These are phyloP conservation scores for Trypanosomatidae sp. DNA, from an alignment of 208 protist species.

Conservation along the genomic window DNA sequence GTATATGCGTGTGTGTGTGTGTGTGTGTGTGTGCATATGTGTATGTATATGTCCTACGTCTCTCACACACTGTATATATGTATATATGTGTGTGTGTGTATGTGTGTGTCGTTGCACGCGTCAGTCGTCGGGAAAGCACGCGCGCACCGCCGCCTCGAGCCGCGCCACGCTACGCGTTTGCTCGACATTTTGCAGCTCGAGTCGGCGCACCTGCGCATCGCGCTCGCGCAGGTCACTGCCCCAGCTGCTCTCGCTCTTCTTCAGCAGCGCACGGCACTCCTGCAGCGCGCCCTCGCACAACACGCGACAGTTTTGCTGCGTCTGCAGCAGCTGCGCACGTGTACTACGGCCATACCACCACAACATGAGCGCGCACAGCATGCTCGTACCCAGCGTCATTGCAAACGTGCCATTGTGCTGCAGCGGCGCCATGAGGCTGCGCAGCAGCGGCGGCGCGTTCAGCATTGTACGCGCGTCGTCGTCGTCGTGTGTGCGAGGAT, in stretches of 20 bases:
- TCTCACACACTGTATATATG: neutral
- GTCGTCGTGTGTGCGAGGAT: no score
- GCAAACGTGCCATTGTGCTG: constrained; percentile 29
- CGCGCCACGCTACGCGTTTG: constrained; percentile 74
- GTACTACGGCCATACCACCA: constrained; percentile 59
- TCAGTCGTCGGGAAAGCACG: constrained; percentile 31
- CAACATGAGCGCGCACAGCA: constrained; percentile 39
- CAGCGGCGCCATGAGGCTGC: constrained; percentile 24
- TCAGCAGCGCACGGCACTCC: constrained; percentile 55
- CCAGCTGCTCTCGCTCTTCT: constrained; percentile 52
- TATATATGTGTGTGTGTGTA: neutral
- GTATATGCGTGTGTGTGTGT: constrained; percentile 2
- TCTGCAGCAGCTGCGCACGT: constrained; percentile 20
- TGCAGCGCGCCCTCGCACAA: constrained; percentile 35
- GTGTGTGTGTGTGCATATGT: neutral
- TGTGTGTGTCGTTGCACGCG: neutral
- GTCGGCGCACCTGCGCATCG: constrained; percentile 47
- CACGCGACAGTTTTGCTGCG: constrained; percentile 32
- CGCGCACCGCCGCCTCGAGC: constrained; percentile 69
- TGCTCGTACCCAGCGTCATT: constrained; percentile 29
- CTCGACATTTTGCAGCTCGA: constrained; percentile 85
- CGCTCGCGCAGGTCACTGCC: constrained; percentile 39
- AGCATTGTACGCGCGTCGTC: no score
- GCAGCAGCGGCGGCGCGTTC: constrained; percentile 27
- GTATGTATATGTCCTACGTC: constrained; percentile 2